phyloP scores from a whole-genome alignment of 768 basidiomycete genomes.

The Chalciporus pseudorubinellus region DNA sequence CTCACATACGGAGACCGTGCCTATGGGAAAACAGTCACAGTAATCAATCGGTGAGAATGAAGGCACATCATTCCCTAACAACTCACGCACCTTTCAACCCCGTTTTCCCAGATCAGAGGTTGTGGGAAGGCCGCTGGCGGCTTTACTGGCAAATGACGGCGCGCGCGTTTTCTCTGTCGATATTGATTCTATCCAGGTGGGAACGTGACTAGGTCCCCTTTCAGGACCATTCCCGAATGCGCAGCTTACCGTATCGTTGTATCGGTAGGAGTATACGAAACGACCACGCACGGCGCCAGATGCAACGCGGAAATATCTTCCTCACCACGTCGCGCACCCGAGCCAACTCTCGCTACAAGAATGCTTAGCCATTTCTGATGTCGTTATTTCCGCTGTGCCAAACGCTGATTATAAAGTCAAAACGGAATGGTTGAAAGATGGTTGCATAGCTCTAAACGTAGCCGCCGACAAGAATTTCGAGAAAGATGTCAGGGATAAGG shows the following conservation, averaged over 20 bases:
- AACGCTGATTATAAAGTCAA: conserved; percentile 81
- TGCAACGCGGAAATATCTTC: conserved; percentile 63
- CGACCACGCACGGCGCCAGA: conserved; percentile 55
- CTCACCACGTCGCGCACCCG: conserved; percentile 79
- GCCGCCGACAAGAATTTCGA: conserved; percentile 97
- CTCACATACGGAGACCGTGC: conserved; percentile 94
- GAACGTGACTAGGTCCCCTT: conserved; percentile 1
- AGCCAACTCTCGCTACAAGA: conserved; percentile 67
- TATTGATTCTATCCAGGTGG: conserved; percentile 87
- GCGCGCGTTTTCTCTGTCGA: conserved; percentile 94
- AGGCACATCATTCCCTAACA: neutral
- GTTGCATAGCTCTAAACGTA: conserved; percentile 91
- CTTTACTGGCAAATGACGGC: conserved; percentile 93
- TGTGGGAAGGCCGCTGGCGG: conserved; percentile 95
- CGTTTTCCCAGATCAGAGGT: conserved; percentile 77
- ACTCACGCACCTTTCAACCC: neutral
- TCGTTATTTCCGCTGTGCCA: conserved; percentile 94
- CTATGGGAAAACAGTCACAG: conserved; percentile 88
- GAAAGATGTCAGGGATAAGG: conserved; percentile 88
- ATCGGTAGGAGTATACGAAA: conserved; percentile 82
- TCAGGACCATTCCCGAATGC: neutral
- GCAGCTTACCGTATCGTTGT: conserved; percentile 1
- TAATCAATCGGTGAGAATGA: conserved; percentile 79
- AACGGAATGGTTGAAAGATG: conserved; percentile 88
- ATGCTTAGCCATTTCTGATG: conserved; percentile 83